phyloP scores from a whole-genome alignment of 768 basidiomycete genomes.

The Phanerochaete sordida region DNA sequence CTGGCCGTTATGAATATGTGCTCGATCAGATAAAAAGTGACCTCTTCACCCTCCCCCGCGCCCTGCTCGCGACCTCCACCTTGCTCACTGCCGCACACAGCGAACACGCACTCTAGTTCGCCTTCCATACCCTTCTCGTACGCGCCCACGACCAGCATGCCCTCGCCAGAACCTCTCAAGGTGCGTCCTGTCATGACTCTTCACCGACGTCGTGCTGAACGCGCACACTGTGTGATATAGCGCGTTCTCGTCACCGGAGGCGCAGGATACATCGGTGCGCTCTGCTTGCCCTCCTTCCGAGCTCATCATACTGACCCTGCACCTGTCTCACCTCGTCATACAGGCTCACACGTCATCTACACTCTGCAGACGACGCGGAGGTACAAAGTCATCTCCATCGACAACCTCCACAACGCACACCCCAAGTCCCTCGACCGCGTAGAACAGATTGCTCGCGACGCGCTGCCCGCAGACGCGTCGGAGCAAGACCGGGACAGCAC shows the following conservation, averaged over 20 bases:
- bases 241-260: slow-evolving; percentile 74
- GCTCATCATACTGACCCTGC: slow-evolving; percentile 9
- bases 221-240: slow-evolving; percentile 29
- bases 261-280: slow-evolving; percentile 84
- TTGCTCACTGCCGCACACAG: background rate
- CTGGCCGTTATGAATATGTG: background rate
- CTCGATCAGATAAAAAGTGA: slow-evolving; percentile 16
- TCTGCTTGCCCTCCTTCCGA: background rate
- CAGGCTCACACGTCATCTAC: slow-evolving; percentile 94
- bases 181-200: background rate
- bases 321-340: background rate
- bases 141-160: background rate
- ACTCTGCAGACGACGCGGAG: slow-evolving; percentile 79
- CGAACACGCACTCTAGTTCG: background rate
- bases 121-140: background rate
- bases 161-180: slow-evolving; percentile 6
- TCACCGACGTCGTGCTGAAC: background rate
- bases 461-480: slow-evolving; percentile 63
- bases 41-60: background rate
- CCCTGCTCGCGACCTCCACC: background rate
- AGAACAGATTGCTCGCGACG: slow-evolving; percentile 71
- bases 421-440: slow-evolving; percentile 73
- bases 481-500: slow-evolving; percentile 68
- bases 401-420: slow-evolving; percentile 93
- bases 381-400: slow-evolving; percentile 91